Evolutionary conservation across 495 filamentous ascomycete genomes (phyloP).

Genomic region (Terfezia boudieri): DNA sequence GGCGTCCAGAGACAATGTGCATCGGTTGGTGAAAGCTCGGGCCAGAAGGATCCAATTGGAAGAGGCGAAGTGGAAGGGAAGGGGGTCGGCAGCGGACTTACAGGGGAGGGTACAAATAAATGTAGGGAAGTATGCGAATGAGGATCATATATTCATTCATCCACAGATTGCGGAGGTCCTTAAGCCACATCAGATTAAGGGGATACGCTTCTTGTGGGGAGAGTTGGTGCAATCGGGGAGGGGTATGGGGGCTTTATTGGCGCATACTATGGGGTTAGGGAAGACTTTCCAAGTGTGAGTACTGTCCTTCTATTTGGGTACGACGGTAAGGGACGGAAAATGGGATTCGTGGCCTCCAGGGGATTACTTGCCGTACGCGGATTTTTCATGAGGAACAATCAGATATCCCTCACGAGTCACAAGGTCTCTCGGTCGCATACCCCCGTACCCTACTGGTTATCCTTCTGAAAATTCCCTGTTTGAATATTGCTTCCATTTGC

Average conservation of each 20-base stretch:
- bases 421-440: too few relatives aligned
- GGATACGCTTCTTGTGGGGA: conserved; percentile 78
- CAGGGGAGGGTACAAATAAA: conserved; percentile 5
- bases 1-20: background rate
- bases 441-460: too few relatives aligned
- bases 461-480: too few relatives aligned
- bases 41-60: background rate
- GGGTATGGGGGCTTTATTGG: conserved; percentile 47
- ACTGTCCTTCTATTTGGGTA: background rate
- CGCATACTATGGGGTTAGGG: conserved; percentile 83
- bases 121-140: conserved; percentile 8
- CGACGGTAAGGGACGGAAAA: conserved; percentile 1
- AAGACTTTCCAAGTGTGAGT: conserved; percentile 75
- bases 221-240: conserved; percentile 42
- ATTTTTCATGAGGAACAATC: too few relatives aligned
- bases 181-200: conserved; percentile 39
- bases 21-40: background rate
- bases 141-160: conserved; percentile 27
- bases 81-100: background rate
- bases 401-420: too few relatives aligned
- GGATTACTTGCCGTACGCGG: too few relatives aligned
- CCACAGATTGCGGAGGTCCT: conserved; percentile 26
- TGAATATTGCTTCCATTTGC: background rate
- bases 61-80: background rate
- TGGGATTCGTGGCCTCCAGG: background rate